phyloP scores from a whole-genome alignment of 1,284 basidiomycete genomes.

The Irpex sp. region DNA sequence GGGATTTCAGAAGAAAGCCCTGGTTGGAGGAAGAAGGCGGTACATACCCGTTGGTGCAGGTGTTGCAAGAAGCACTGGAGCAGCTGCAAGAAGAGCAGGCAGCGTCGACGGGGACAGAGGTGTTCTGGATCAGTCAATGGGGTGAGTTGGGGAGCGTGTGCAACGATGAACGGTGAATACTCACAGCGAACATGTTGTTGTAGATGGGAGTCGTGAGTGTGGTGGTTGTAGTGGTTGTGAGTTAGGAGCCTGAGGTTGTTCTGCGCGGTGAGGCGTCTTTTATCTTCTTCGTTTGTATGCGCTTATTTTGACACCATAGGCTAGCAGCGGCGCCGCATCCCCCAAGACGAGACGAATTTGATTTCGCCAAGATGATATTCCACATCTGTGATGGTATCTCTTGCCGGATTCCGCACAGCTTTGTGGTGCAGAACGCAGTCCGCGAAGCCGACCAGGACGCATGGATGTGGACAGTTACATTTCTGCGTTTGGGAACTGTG shows the following conservation, averaged over 20 bases:
- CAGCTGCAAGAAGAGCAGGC: conserved; percentile 48
- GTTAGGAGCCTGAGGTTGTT: background rate
- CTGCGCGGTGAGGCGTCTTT: background rate
- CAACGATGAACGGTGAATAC: background rate
- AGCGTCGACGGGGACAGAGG: conserved; percentile 34
- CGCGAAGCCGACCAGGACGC: too few species aligned
- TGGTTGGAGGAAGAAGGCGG: background rate
- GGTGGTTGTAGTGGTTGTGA: background rate
- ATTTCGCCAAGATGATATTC: background rate
- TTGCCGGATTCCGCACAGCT: background rate
- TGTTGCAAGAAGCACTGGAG: conserved; percentile 46
- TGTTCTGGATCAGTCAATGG: conserved; percentile 26
- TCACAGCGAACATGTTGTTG: background rate
- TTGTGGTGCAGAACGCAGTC: background rate
- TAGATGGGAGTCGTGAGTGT: background rate
- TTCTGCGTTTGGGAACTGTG: background rate
- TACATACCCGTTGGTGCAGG: background rate
- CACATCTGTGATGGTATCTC: background rate
- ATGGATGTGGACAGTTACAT: background rate
- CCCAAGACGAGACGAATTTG: background rate
- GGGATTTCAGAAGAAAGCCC: conserved; percentile 4
- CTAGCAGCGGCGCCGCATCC: background rate
- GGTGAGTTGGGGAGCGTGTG: too few species aligned
- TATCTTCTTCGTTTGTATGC: background rate
- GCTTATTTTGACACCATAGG: background rate